Conservation (phyloP, 208 protist genomes). For the Jaenimonas drosophilae region DNA sequence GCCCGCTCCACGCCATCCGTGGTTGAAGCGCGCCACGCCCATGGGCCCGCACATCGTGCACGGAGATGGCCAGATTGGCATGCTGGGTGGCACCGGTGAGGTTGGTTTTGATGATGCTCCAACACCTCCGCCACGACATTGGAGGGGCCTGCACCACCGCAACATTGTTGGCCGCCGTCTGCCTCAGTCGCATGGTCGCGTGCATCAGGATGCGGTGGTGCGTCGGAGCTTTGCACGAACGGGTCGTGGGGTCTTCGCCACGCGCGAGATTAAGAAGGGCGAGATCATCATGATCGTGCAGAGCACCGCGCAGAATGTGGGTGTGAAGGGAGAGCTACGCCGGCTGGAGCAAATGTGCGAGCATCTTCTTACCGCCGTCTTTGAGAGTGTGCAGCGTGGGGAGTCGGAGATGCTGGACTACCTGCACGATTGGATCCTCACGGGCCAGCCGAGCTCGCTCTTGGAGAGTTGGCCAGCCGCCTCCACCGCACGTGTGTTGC, state of each 20-base stretch:
- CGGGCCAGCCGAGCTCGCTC: slow-evolving; percentile 71
- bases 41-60: slow-evolving; percentile 68
- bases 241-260: slow-evolving; percentile 78
- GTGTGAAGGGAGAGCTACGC: slow-evolving; percentile 62
- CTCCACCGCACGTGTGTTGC: slow-evolving; percentile 50
- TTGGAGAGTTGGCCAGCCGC: slow-evolving; percentile 66
- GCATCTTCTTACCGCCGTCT: slow-evolving; percentile 14
- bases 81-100: slow-evolving; percentile 64
- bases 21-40: slow-evolving; percentile 55
- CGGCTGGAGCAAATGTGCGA: slow-evolving; percentile 74
- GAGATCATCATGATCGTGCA: slow-evolving; percentile 81
- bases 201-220: slow-evolving; percentile 58
- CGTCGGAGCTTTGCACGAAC: slow-evolving; percentile 69
- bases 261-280: slow-evolving; percentile 45
- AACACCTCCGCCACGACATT: slow-evolving; percentile 17
- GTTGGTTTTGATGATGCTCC: slow-evolving; percentile 56
- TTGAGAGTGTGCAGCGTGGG: slow-evolving; percentile 1
- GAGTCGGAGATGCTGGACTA: slow-evolving; percentile 11
- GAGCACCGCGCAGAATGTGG: slow-evolving; percentile 65
- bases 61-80: slow-evolving; percentile 66
- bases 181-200: slow-evolving; percentile 62
- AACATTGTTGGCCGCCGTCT: slow-evolving; percentile 40
- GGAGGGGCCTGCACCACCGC: slow-evolving; percentile 62
- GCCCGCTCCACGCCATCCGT: slow-evolving; percentile 51
- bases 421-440: slow-evolving; percentile 78